Conservation (phyloP, 2,329 filamentous ascomycete genomes). For the Colletotrichum cuscutae region DNA sequence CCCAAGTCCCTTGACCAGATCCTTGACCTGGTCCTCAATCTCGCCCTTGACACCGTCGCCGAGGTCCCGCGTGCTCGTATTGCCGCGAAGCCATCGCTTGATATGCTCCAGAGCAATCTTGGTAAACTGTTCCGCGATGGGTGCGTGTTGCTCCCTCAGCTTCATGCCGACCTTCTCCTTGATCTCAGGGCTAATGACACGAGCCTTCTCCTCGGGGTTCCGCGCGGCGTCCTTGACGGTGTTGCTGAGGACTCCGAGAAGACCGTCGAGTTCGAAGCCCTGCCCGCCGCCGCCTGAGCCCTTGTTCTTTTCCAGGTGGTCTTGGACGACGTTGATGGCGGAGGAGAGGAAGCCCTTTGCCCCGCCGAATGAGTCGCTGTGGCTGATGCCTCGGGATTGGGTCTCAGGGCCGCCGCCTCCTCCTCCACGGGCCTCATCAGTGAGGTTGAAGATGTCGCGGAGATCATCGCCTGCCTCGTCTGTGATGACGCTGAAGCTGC, state of each 20-base stretch:
- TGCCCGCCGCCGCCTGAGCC: slow-evolving; percentile 44
- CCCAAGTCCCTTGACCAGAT: slow-evolving; percentile 55
- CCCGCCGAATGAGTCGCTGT: slow-evolving; percentile 40
- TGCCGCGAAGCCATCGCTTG: slow-evolving; percentile 56
- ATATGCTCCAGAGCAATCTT: slow-evolving; percentile 57
- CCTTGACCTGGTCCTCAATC: slow-evolving; percentile 56
- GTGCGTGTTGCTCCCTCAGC: slow-evolving; percentile 53
- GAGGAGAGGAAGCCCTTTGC: slow-evolving; percentile 52
- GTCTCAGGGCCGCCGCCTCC: slow-evolving; percentile 38
- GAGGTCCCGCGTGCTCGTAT: slow-evolving; percentile 52
- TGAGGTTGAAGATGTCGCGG: slow-evolving; percentile 55
- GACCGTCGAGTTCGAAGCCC: slow-evolving; percentile 52
- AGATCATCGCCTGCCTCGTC: slow-evolving; percentile 54
- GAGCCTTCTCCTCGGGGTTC: slow-evolving; percentile 58
- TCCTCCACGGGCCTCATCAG: slow-evolving; percentile 39
- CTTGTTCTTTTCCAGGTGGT: slow-evolving; percentile 46
- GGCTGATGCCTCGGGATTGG: slow-evolving; percentile 39
- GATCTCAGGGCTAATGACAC: slow-evolving; percentile 57
- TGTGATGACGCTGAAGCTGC: slow-evolving; percentile 51
- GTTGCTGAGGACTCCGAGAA: slow-evolving; percentile 53
- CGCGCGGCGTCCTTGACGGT: slow-evolving; percentile 55
- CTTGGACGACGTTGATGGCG: slow-evolving; percentile 53
- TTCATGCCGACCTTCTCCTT: slow-evolving; percentile 54
- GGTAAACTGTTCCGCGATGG: slow-evolving; percentile 58
- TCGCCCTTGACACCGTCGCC: slow-evolving; percentile 56